Evolutionary conservation across 1,284 basidiomycete species (phyloP), one percentile per base, ranked within the genome.

Genomic region (Microbotryomycetes sp.): DNA sequence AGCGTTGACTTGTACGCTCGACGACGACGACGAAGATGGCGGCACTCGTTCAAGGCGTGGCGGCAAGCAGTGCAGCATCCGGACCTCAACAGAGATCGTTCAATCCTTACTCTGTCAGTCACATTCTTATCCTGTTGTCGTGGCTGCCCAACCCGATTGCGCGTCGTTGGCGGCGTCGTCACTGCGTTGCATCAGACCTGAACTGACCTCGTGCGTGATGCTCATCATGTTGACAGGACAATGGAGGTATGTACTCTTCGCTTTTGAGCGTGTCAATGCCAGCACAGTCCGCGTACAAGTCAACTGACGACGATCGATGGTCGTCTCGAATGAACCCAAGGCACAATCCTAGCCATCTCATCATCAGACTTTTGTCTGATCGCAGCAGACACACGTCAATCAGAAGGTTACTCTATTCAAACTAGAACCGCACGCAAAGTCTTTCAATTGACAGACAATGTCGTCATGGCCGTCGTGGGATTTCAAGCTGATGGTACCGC

Each of bases 401-500:
- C 87, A 66, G 89, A 92, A 76, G 92, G 92, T 30, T 96, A 89
- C 79, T 89, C 81, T 73, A 96, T 96, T 75, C 92, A 97, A 80
- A 93, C 92, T 59, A 84, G 92, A 75, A 94, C 94, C 77, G 91
- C 91, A n/a, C 86, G 90, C 48, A 90, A 91, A 76, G 88, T 91
- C 66, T 90, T 89, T 77, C 80, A 82, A 78, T 76, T 92, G 73
- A 96, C 92, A n/a, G 89, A 92, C 77, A 88, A 86, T 73, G 88
- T 88, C 26, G 89, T 92, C 6, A 81, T 97, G 47, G 91, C 92
- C 31, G 90, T 93, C 42, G 94, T 93, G 72, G 92, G 92, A 4
- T 96, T 96, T 74, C 88, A 91, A 28, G 92, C 92, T 51, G 92
- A 97, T 76, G 91, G 90, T 31, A 92, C 92, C 74, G 89, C 89